Percentiles rank a stretch among this genome's conserved stretches.
phyloP scores from a whole-genome alignment of 345 rosid species.

The Rhodamnia argentea region DNA sequence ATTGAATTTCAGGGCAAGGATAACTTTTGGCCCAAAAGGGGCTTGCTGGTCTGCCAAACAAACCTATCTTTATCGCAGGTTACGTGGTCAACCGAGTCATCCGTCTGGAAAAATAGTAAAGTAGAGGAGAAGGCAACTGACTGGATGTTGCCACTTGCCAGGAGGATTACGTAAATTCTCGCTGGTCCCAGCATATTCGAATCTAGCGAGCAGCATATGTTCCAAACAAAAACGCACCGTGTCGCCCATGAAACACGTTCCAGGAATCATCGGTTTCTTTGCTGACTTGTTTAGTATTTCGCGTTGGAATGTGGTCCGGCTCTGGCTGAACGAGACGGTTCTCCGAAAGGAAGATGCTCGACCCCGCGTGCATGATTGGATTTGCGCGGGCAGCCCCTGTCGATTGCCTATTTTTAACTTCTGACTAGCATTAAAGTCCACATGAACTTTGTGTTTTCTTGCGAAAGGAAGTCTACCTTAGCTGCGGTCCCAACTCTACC shows the following conservation, averaged over 20 bases:
- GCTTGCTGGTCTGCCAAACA: neutral
- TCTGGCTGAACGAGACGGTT: neutral
- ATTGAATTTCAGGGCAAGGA: neutral
- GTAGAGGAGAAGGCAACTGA: neutral
- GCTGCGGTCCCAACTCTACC: neutral
- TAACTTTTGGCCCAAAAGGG: neutral
- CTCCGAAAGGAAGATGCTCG: neutral
- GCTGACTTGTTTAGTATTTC: fast-evolving
- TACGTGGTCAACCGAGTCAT: neutral
- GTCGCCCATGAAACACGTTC: neutral
- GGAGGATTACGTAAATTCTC: neutral
- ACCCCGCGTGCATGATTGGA: neutral
- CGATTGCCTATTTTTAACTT: neutral
- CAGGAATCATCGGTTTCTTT: neutral
- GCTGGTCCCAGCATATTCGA: neutral
- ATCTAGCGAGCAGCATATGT: neutral
- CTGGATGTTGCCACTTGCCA: neutral
- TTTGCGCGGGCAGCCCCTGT: neutral
- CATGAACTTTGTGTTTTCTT: neutral
- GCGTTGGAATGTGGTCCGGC: neutral
- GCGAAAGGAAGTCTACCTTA: neutral
- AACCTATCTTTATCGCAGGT: neutral
- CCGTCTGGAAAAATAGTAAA: neutral
- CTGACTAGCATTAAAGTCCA: neutral
- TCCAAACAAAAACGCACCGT: neutral